phyloP scores from a whole-genome alignment of 305 asterid genomes.

The Plantago coronopus region DNA sequence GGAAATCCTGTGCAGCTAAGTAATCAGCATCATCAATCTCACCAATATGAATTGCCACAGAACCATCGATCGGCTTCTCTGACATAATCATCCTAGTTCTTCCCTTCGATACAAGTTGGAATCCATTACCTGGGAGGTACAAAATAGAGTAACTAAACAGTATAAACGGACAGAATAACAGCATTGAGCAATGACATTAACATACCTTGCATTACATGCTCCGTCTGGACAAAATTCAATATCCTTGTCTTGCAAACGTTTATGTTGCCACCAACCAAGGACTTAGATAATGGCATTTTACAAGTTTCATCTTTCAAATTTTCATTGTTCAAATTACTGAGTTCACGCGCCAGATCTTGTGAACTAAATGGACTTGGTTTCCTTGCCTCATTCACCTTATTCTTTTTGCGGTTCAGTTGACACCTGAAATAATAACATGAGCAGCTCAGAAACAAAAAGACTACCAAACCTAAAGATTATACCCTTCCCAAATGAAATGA shows the following conservation, averaged over 20 bases:
- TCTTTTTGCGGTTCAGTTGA: slow-evolving; percentile 65
- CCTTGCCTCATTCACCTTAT: slow-evolving; percentile 63
- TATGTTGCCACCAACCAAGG: slow-evolving; percentile 76
- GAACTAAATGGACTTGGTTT: slow-evolving; percentile 42
- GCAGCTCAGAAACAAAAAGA: slow-evolving; percentile 14
- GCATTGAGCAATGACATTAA: slow-evolving; percentile 19
- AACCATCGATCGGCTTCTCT: slow-evolving; percentile 83
- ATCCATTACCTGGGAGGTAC: slow-evolving; percentile 55
- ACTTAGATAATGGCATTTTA: slow-evolving; percentile 76
- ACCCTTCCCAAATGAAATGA: too few species aligned
- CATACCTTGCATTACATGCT: slow-evolving; percentile 77
- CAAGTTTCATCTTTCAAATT: slow-evolving; percentile 62
- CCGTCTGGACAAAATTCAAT: slow-evolving; percentile 56
- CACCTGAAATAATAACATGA: slow-evolving; percentile 49
- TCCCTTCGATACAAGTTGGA: slow-evolving; percentile 55
- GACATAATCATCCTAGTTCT: slow-evolving; percentile 86
- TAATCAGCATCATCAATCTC: slow-evolving; percentile 71
- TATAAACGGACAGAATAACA: slow-evolving; percentile 9
- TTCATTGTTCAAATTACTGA: slow-evolving; percentile 62
- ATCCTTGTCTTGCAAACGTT: slow-evolving; percentile 74
- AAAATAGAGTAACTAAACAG: slow-evolving; percentile 25
- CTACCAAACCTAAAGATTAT: neutral
- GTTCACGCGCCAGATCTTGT: slow-evolving; percentile 39
- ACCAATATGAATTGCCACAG: slow-evolving; percentile 82
- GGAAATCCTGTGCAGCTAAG: slow-evolving; percentile 72